phyloP scores from a whole-genome alignment of 352 stramenopile genomes.

The Thraustotheca clavata region DNA sequence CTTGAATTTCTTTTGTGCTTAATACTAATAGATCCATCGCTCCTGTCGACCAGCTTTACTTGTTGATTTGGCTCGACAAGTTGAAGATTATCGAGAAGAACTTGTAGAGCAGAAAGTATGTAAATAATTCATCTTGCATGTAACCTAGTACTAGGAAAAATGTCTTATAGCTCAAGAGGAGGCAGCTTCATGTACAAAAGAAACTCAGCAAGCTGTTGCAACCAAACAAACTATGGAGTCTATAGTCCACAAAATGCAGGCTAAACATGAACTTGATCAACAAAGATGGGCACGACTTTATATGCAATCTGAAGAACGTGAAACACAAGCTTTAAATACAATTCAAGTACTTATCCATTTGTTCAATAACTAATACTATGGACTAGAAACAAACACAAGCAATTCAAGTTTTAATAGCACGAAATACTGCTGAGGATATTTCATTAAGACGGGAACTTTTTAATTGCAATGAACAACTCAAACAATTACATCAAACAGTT shows the following conservation, averaged over 20 bases:
- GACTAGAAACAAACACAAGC: slow-evolving; percentile 1
- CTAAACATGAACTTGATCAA: not conserved
- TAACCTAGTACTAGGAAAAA: slow-evolving; percentile 4
- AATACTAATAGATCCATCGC: slow-evolving; percentile 4
- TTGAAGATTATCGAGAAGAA: slow-evolving; percentile 16
- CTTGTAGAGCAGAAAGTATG: slow-evolving; percentile 15
- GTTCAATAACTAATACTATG: not conserved
- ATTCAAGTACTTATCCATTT: not conserved
- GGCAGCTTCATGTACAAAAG: not conserved
- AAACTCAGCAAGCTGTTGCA: not conserved
- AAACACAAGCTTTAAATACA: not conserved
- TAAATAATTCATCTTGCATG: not conserved
- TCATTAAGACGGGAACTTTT: not conserved
- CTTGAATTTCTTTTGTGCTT: not conserved
- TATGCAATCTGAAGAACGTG: not conserved
- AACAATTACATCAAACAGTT: not conserved
- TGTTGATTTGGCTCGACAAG: slow-evolving; percentile 13
- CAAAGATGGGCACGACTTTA: not conserved
- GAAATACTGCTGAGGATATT: slow-evolving; percentile 2
- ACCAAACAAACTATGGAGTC: not conserved
- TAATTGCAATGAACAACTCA: not conserved
- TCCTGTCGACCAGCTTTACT: slow-evolving; percentile 8
- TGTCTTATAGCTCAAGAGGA: slow-evolving; percentile 3
- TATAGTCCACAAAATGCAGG: not conserved
- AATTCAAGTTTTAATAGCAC: not conserved